Evolutionary conservation across 768 basidiomycete genomes (phyloP).

Genomic region (Lyophyllum decastes): DNA sequence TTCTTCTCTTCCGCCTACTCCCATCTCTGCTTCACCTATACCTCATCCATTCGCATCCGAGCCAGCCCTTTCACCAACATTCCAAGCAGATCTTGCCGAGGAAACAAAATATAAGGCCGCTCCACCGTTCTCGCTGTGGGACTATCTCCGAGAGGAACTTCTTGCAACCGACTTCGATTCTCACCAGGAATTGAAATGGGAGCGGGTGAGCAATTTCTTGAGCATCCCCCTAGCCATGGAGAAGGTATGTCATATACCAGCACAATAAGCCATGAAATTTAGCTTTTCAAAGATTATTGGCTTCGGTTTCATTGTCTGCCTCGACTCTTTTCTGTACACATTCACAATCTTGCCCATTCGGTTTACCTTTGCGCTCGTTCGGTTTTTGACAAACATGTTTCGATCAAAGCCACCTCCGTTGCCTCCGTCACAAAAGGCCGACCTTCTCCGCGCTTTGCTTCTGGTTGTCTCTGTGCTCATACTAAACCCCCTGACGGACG

Average conservation of each 20-base stretch:
- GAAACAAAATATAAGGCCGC: conserved; percentile 18
- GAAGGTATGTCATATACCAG: conserved; percentile 57
- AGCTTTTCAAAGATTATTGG: conserved; percentile 66
- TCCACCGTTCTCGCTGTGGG: conserved; percentile 83
- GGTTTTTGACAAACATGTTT: conserved; percentile 52
- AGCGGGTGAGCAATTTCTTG: conserved; percentile 94
- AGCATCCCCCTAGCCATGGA: conserved; percentile 91
- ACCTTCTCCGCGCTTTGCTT: conserved; percentile 81
- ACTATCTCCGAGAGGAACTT: conserved; percentile 86
- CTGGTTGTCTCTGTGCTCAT: conserved; percentile 74
- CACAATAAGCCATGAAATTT: conserved; percentile 1
- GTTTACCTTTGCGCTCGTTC: conserved; percentile 62
- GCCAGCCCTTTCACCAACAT: conserved; percentile 30
- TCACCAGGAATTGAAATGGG: conserved; percentile 93
- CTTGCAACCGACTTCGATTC: conserved; percentile 93
- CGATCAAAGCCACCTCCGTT: conserved; percentile 55
- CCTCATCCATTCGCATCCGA: conserved; percentile 30
- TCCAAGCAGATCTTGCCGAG: conserved; percentile 20
- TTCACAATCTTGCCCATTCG: conserved; percentile 98
- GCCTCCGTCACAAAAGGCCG: conserved; percentile 89
- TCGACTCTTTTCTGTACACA: conserved; percentile 96
- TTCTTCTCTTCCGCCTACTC: conserved; percentile 74
- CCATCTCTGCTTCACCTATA: conserved; percentile 53
- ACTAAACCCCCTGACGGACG: conserved; percentile 84
- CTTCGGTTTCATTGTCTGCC: conserved; percentile 90